Percentiles rank a stretch among this genome's conserved stretches.
Conservation (phyloP, 2,329 filamentous ascomycete species). For the Plectosphaerella cucumerina region DNA sequence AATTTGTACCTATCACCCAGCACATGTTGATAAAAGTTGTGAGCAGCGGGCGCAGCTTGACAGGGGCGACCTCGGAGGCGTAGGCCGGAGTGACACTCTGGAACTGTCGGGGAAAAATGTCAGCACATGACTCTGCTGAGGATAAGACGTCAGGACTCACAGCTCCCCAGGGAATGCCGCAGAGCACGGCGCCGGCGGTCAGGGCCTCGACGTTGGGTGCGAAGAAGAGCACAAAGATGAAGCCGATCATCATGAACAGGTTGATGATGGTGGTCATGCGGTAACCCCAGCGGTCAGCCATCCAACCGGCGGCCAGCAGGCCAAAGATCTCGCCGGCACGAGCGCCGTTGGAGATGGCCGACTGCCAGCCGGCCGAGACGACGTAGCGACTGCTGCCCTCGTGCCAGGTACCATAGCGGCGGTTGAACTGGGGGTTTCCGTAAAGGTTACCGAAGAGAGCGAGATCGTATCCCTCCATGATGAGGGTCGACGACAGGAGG, state of each 20-base stretch:
- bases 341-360: slow-evolving; percentile 49
- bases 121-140: not conserved
- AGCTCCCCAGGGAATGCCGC: slow-evolving; percentile 14
- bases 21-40: slow-evolving; percentile 54
- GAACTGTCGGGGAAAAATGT: slow-evolving; percentile 27
- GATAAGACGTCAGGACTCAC: not conserved
- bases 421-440: slow-evolving; percentile 30
- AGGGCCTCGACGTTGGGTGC: slow-evolving; percentile 41
- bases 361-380: slow-evolving; percentile 53
- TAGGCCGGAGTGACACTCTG: slow-evolving; percentile 49
- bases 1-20: slow-evolving; percentile 38
- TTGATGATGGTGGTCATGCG: slow-evolving; percentile 44
- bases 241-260: slow-evolving; percentile 40
- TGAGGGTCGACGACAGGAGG: slow-evolving; percentile 38
- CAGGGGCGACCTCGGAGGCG: slow-evolving; percentile 47
- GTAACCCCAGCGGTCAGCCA: slow-evolving; percentile 46
- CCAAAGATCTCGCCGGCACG: slow-evolving; percentile 52
- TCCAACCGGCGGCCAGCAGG: slow-evolving; percentile 47
- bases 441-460: slow-evolving; percentile 46
- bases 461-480: slow-evolving; percentile 50
- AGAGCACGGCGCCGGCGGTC: slow-evolving; percentile 44
- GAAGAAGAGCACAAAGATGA: slow-evolving; percentile 52
- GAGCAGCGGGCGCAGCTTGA: slow-evolving; percentile 45
- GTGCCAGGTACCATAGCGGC: slow-evolving; percentile 38
- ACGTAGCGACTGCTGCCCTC: slow-evolving; percentile 32